Evolutionary conservation across 257 asterid genomes (phyloP).

Genomic region (Agastache rugosa): DNA sequence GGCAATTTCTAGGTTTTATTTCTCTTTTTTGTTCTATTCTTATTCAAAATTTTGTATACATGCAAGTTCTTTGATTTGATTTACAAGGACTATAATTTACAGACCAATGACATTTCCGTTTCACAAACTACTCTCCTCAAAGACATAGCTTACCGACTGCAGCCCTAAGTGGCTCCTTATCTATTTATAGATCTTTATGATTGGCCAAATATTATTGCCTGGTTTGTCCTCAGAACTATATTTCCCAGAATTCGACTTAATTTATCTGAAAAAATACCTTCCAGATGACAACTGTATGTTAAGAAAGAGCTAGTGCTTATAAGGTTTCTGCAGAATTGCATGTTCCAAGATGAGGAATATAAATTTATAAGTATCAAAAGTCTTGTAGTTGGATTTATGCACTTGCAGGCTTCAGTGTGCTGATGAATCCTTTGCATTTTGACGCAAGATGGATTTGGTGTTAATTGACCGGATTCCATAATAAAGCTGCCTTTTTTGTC

Average conservation of each 20-base stretch:
- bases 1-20: conserved; percentile 10
- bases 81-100: conserved; percentile 8
- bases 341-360: background rate
- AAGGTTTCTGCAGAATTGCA: background rate
- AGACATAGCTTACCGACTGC: background rate
- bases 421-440: conserved; percentile 19
- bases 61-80: background rate
- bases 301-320: background rate
- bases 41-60: background rate
- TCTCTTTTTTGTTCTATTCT: conserved; percentile 17
- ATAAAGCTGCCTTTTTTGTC: conserved; percentile 23
- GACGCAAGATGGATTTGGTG: conserved; percentile 5
- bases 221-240: background rate
- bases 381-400: background rate
- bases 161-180: conserved; percentile 9
- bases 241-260: background rate
- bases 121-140: background rate
- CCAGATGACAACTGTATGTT: background rate
- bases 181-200: background rate
- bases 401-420: conserved; percentile 7
- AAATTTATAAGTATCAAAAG: background rate
- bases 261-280: conserved; percentile 7
- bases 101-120: background rate
- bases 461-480: conserved; percentile 11
- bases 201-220: background rate